Percentiles rank a stretch among this genome's conserved stretches.
These are phyloP conservation scores for Mortierella sp. DNA, from an alignment of 371 early-diverging fungal species.

Conservation along the genomic window DNA sequence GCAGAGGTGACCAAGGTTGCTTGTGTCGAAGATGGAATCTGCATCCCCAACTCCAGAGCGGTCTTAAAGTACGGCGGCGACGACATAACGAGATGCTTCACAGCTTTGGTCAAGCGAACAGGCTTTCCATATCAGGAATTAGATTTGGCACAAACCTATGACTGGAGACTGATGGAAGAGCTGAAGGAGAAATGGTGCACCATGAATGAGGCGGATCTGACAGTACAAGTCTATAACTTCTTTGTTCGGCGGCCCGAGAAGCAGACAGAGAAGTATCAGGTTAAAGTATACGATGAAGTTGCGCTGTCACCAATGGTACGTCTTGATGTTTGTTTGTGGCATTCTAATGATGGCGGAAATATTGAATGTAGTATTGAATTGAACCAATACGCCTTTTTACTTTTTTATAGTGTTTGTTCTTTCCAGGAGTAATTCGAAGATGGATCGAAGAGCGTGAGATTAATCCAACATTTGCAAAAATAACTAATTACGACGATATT, in stretches of 20 bases:
- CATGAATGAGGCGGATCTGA: conserved; percentile 85
- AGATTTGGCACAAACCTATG: conserved; percentile 70
- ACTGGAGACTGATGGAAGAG: conserved; percentile 79
- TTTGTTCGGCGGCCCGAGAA: conserved; percentile 81
- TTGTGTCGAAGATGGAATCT: conserved; percentile 90
- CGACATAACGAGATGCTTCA: conserved; percentile 84
- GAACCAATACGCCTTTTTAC: neutral
- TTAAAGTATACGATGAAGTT: conserved; percentile 91
- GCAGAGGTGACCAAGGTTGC: conserved; percentile 88
- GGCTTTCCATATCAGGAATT: conserved; percentile 83
- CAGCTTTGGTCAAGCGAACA: conserved; percentile 71
- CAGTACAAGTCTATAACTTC: conserved; percentile 84
- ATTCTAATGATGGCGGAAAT: neutral
- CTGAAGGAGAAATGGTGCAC: conserved; percentile 87
- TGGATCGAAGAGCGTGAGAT: conserved; percentile 50
- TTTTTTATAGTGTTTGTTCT: conserved; percentile 62
- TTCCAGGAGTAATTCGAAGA: conserved; percentile 67
- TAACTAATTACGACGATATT: conserved; percentile 49
- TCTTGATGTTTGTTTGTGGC: neutral
- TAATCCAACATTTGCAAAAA: conserved; percentile 34
- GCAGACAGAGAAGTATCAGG: conserved; percentile 78
- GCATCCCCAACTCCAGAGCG: conserved; percentile 75
- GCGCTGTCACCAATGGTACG: conserved; percentile 83
- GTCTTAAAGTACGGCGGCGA: conserved; percentile 83
- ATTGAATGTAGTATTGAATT: neutral